A percentile compares a stretch with the other conserved stretches of the same genome.
phyloP scores from a whole-genome alignment of 768 basidiomycete species.

The Lentinula edodes region DNA sequence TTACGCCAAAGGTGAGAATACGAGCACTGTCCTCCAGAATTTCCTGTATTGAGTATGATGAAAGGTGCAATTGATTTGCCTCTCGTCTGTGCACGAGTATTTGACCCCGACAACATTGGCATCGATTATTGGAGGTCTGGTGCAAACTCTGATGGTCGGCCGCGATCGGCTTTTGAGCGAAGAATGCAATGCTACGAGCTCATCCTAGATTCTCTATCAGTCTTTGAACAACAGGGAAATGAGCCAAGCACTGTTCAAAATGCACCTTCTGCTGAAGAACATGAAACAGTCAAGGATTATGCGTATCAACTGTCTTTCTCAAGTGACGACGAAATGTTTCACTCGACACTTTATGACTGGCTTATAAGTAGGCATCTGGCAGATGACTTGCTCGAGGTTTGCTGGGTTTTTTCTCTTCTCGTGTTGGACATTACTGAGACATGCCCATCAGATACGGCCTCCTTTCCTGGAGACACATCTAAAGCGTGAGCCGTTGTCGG shows the following conservation, averaged over 20 bases:
- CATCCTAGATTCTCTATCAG: constrained; percentile 73
- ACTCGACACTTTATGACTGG: constrained; percentile 94
- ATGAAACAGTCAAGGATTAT: constrained; percentile 70
- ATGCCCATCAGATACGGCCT: constrained; percentile 62
- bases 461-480: constrained; percentile 87
- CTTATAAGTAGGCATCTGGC: constrained; percentile 72
- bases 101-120: constrained; percentile 73
- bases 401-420: constrained; percentile 30
- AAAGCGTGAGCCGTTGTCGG: constrained; percentile 69
- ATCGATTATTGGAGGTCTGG: constrained; percentile 74
- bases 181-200: constrained; percentile 77
- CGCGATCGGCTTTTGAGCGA: constrained; percentile 49
- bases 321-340: constrained; percentile 88
- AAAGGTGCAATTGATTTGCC: constrained; percentile 83
- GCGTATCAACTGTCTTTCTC: constrained; percentile 85
- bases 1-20: constrained; percentile 68
- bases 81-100: constrained; percentile 71
- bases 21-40: not conserved
- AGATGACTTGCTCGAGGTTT: constrained; percentile 88
- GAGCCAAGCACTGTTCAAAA: constrained; percentile 17
- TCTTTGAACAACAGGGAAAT: constrained; percentile 65
- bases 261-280: constrained; percentile 37
- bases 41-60: not conserved
- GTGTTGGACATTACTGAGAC: constrained; percentile 8
- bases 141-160: constrained; percentile 48